Evolutionary conservation across 177 flowering plant genomes (phyloP).

Genomic region (Telopea speciosissima): DNA sequence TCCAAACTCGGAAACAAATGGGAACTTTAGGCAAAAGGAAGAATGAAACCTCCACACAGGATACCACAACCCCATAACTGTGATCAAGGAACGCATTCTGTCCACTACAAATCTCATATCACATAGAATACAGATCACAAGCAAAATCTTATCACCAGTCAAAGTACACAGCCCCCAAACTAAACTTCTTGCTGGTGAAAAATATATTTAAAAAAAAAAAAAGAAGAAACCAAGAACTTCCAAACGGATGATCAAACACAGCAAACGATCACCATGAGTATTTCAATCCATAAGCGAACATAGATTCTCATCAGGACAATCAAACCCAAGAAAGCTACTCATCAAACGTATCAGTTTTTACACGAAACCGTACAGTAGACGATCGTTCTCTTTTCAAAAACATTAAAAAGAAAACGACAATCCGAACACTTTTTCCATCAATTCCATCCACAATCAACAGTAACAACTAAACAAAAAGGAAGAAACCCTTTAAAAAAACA

Average conservation of each 20-base stretch:
- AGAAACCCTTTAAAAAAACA: no score
- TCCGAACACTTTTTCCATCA: not conserved
- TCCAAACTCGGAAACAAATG: not conserved
- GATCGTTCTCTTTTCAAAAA: not conserved
- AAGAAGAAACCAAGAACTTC: not conserved
- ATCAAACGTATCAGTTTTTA: no score
- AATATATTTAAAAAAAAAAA: no score
- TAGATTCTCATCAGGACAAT: not conserved
- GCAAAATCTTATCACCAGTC: not conserved
- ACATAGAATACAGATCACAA: no score
- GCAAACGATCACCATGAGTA: not conserved
- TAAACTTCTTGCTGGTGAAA: not conserved
- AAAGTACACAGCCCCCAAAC: not conserved
- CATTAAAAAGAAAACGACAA: not conserved
- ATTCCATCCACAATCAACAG: not conserved
- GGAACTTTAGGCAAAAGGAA: not conserved
- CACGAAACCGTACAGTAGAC: not conserved
- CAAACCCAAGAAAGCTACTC: not conserved
- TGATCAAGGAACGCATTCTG: not conserved
- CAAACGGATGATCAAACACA: not conserved
- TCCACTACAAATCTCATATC: not conserved
- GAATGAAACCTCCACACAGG: not conserved
- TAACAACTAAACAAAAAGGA: not conserved
- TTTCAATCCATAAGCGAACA: not conserved
- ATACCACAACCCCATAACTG: not conserved